phyloP scores from a whole-genome alignment of 2,329 filamentous ascomycete genomes.

The Albophoma yamanashiensis region DNA sequence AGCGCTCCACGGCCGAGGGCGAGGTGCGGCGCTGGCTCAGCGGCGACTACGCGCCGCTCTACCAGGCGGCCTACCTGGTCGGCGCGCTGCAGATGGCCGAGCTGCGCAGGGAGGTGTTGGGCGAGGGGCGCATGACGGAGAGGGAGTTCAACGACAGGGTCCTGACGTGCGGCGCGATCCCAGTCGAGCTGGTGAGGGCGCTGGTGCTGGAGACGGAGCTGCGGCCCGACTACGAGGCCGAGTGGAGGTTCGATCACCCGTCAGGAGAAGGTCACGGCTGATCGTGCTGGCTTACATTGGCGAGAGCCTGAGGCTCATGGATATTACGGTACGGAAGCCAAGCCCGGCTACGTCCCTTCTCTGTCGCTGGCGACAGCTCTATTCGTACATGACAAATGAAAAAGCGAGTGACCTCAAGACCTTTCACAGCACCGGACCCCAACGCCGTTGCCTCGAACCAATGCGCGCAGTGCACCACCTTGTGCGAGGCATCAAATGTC shows the following conservation, averaged over 20 bases:
- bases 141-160: slow-evolving; percentile 46
- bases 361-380: not conserved
- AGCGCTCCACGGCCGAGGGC: slow-evolving; percentile 47
- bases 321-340: not conserved
- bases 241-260: slow-evolving; percentile 37
- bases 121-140: slow-evolving; percentile 26
- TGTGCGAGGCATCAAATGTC: slow-evolving; percentile 14
- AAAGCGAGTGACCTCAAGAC: not conserved
- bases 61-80: slow-evolving; percentile 50
- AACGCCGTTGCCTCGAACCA: not conserved
- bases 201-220: slow-evolving; percentile 31
- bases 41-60: slow-evolving; percentile 45
- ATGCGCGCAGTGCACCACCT: not conserved
- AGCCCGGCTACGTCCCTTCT: not conserved
- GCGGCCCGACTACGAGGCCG: slow-evolving; percentile 28
- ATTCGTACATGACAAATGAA: not conserved
- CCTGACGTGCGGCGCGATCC: slow-evolving; percentile 39
- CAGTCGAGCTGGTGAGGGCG: slow-evolving; percentile 41
- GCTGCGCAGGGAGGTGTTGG: slow-evolving; percentile 36
- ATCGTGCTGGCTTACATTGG: not conserved
- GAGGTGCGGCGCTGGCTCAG: slow-evolving; percentile 47
- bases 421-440: too few species aligned
- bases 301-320: not conserved
- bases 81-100: slow-evolving; percentile 45
- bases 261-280: not conserved